These are phyloP conservation scores for Cornus florida DNA, from an alignment of 148 eudicot species.

Conservation along the genomic window DNA sequence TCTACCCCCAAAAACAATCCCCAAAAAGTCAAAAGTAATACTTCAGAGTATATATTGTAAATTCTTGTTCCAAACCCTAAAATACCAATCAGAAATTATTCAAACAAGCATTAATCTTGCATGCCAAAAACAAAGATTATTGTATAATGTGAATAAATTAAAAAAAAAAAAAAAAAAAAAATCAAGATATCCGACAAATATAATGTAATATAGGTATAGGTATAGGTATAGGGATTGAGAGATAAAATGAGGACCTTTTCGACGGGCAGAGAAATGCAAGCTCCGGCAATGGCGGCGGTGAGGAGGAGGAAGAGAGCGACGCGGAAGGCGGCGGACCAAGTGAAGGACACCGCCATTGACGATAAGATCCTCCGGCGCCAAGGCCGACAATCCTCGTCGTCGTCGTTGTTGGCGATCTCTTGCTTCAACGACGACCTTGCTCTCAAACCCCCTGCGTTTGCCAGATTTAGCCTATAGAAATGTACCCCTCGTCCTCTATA, in stretches of 20 bases:
- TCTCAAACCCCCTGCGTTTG: constrained; percentile 15
- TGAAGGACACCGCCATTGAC: constrained; percentile 6
- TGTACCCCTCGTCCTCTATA: background rate
- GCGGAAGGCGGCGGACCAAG: constrained; percentile 14
- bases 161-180: background rate
- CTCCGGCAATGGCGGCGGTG: constrained; percentile 6
- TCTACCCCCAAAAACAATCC: background rate
- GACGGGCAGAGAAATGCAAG: constrained; percentile 15
- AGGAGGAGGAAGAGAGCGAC: constrained; percentile 1
- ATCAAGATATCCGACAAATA: background rate
- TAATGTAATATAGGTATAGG: background rate
- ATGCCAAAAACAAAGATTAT: no score
- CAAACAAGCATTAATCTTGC: background rate
- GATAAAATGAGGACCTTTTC: constrained; percentile 8
- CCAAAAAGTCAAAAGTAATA: background rate
- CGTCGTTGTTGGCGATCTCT: constrained; percentile 14
- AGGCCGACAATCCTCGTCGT: constrained; percentile 14
- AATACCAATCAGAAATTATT: background rate
- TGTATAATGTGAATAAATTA: background rate
- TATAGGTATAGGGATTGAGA: background rate
- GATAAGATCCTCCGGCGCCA: constrained; percentile 19
- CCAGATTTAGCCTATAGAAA: constrained; percentile 11
- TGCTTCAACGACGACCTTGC: constrained; percentile 20
- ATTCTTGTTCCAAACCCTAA: background rate
- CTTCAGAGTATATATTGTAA: background rate